Evolutionary conservation across 768 basidiomycete species (phyloP).

Genomic region (Boletales sp.): DNA sequence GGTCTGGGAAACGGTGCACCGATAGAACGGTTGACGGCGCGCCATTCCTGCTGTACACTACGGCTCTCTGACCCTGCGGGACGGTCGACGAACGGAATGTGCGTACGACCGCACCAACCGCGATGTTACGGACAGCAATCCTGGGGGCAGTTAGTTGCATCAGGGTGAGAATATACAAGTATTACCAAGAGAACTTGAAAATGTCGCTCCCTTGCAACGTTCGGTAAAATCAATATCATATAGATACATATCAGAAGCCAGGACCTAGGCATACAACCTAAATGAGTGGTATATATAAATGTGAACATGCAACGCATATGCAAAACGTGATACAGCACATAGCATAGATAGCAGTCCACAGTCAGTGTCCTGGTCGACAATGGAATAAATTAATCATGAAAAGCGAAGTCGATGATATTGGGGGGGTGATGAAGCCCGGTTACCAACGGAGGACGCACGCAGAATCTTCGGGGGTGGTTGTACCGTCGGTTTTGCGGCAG

Average conservation of each 20-base stretch:
- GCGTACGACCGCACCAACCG: constrained; percentile 6
- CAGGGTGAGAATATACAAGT: too few relatives aligned
- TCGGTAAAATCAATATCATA: too few relatives aligned
- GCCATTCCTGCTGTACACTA: constrained; percentile 62
- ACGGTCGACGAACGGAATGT: constrained; percentile 32
- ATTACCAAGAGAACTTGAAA: too few relatives aligned
- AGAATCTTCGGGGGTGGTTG: too few relatives aligned
- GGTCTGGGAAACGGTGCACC: constrained; percentile 46
- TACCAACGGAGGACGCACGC: too few relatives aligned
- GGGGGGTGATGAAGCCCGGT: too few relatives aligned
- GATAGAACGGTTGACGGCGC: constrained; percentile 59
- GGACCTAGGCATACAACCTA: constrained; percentile 22
- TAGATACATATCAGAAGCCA: too few relatives aligned
- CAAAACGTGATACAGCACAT: neutral
- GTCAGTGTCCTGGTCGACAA: too few relatives aligned
- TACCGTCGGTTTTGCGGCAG: too few relatives aligned
- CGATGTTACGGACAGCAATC: neutral
- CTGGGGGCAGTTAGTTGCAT: neutral
- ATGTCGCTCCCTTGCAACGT: too few relatives aligned
- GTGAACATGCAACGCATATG: constrained; percentile 14
- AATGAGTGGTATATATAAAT: constrained; percentile 5
- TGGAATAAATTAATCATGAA: too few relatives aligned
- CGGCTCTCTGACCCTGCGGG: constrained; percentile 48
- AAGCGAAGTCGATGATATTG: too few relatives aligned
- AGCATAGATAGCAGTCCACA: neutral